Percentiles rank a stretch among this genome's conserved stretches.
These are phyloP conservation scores for Pyrenula aspistea DNA, from an alignment of 495 filamentous ascomycete species.

Conservation along the genomic window DNA sequence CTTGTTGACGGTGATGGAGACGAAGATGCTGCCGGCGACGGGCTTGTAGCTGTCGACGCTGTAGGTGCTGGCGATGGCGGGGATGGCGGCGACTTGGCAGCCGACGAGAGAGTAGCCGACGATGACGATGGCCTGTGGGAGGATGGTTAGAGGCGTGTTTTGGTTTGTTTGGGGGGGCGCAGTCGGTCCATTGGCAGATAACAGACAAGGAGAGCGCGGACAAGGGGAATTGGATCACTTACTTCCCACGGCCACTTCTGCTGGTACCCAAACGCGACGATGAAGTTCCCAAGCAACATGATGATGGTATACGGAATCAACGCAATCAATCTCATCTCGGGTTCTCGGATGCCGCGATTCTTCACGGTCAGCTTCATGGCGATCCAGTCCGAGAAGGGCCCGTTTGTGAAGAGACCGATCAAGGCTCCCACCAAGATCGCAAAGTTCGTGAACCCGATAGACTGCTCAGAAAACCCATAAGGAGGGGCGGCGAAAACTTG, in stretches of 20 bases:
- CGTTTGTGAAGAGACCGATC: conserved; percentile 45
- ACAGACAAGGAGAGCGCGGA: background rate
- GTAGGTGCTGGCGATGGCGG: conserved; percentile 32
- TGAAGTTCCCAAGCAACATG: conserved; percentile 45
- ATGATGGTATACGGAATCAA: conserved; percentile 49
- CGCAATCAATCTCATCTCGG: conserved; percentile 54
- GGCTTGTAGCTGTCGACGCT: conserved; percentile 55
- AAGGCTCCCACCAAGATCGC: conserved; percentile 34
- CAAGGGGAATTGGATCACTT: conserved; percentile 1
- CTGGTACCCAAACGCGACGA: conserved; percentile 49
- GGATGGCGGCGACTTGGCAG: conserved; percentile 45
- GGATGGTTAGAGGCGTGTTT: background rate
- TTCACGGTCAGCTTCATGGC: conserved; percentile 41
- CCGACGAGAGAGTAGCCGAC: conserved; percentile 42
- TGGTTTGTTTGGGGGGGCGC: background rate
- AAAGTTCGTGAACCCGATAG: conserved; percentile 39
- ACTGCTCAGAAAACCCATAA: conserved; percentile 38
- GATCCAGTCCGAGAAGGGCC: conserved; percentile 47
- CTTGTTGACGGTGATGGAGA: conserved; percentile 50
- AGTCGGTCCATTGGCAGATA: background rate
- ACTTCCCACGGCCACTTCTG: conserved; percentile 43
- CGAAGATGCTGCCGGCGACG: conserved; percentile 46
- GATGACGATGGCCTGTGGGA: conserved; percentile 26
- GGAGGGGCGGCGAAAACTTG: conserved; percentile 49
- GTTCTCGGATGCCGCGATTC: conserved; percentile 54